Evolutionary conservation across 2,329 filamentous ascomycete species (phyloP).

Genomic region (Neophaeococcomyces mojaviensis): DNA sequence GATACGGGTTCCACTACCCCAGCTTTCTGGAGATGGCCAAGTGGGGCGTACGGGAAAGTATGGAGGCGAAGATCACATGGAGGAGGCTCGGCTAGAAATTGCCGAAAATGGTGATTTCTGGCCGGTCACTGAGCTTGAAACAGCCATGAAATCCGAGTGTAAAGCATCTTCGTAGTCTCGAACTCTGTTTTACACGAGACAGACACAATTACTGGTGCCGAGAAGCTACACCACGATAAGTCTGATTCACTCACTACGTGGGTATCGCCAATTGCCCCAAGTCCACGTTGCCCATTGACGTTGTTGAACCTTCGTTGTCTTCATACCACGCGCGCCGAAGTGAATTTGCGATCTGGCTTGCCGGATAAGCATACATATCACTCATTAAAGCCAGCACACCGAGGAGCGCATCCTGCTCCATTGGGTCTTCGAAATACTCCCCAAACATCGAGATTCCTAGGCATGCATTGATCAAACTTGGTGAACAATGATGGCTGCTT

Average conservation of each 20-base stretch:
- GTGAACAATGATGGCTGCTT: constrained; percentile 50
- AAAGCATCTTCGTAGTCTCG: background rate
- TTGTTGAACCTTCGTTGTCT: background rate
- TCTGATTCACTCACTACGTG: background rate
- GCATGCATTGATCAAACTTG: constrained; percentile 42
- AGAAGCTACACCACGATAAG: background rate
- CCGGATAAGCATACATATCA: constrained; percentile 45
- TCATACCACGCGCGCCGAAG: constrained; percentile 41
- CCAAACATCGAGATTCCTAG: constrained; percentile 30
- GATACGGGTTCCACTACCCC: background rate
- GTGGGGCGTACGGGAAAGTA: background rate
- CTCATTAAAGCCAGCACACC: constrained; percentile 38
- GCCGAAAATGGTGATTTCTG: background rate
- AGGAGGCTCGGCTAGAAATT: background rate
- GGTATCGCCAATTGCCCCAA: background rate
- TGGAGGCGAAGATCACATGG: background rate
- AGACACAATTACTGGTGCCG: too few species aligned
- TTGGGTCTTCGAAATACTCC: constrained; percentile 25
- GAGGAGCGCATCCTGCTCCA: constrained; percentile 27
- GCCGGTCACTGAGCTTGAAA: background rate
- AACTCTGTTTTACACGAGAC: too few species aligned
- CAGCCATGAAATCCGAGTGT: background rate
- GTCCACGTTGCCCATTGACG: background rate
- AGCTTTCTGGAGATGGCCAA: background rate
- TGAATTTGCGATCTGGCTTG: constrained; percentile 39